Percentiles rank a stretch among this genome's conserved stretches.
phyloP scores from a whole-genome alignment of 208 protist species.

The Sergeia podlipaevii region DNA sequence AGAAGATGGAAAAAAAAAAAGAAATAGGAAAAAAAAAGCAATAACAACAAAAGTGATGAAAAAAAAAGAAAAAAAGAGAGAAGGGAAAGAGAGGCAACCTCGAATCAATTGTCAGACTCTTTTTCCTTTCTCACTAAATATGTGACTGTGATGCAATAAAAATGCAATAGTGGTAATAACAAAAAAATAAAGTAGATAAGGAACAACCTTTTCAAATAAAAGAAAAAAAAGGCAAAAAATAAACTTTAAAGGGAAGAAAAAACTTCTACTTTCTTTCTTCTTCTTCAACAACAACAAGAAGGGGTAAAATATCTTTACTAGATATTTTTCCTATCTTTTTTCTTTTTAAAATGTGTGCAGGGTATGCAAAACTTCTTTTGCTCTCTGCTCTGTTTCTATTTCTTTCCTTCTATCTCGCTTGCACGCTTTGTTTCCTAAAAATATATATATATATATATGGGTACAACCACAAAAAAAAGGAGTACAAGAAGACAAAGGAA shows the following conservation, averaged over 20 bases:
- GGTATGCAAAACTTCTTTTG: too few species aligned
- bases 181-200: constrained; percentile 1
- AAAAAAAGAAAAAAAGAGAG: constrained; percentile 3
- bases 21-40: constrained; percentile 2
- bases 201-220: constrained; percentile 1
- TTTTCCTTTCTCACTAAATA: too few species aligned
- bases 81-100: constrained; percentile 6
- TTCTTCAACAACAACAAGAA: too few species aligned
- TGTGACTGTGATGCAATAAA: not conserved
- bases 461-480: constrained; percentile 4
- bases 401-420: too few species aligned
- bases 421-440: too few species aligned
- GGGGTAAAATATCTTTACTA: too few species aligned
- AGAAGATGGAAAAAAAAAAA: not conserved
- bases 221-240: constrained; percentile 3
- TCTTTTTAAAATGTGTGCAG: too few species aligned
- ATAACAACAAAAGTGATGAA: not conserved
- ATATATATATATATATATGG: too few species aligned
- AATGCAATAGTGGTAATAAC: not conserved
- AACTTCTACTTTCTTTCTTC: too few species aligned
- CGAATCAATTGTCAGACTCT: too few species aligned
- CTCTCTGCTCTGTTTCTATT: too few species aligned
- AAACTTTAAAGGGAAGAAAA: not conserved
- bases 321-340: too few species aligned
- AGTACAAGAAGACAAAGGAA: not conserved